Evolutionary conservation across 2,329 filamentous ascomycete genomes (phyloP).

Genomic region (Rachicladosporium sp.): DNA sequence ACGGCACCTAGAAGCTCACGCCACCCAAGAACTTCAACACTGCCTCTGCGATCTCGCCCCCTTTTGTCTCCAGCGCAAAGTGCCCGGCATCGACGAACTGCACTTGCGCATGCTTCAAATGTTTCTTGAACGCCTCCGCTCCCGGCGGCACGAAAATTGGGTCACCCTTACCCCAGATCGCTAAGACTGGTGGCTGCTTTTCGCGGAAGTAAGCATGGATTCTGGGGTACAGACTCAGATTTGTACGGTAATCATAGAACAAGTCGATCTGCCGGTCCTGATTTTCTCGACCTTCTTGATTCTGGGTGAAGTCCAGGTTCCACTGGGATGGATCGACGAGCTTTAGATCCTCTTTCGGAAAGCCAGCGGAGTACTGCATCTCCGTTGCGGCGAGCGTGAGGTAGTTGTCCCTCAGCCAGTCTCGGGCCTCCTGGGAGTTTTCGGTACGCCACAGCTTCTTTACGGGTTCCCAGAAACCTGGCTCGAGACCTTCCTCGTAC

Average conservation of each 20-base stretch:
- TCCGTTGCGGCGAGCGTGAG: constrained; percentile 29
- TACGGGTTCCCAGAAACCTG: constrained; percentile 39
- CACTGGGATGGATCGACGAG: constrained; percentile 35
- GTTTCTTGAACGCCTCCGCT: constrained; percentile 41
- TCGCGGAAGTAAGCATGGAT: constrained; percentile 45
- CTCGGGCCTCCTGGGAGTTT: constrained; percentile 21
- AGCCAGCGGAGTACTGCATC: constrained; percentile 18
- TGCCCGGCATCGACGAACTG: constrained; percentile 44
- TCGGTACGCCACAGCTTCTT: constrained; percentile 34
- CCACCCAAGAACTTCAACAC: constrained; percentile 22
- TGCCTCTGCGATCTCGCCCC: constrained; percentile 24
- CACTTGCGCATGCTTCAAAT: constrained; percentile 38
- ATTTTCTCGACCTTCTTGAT: constrained; percentile 34
- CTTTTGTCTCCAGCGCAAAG: constrained; percentile 38
- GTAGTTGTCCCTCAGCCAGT: constrained; percentile 23
- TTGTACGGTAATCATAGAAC: constrained; percentile 45
- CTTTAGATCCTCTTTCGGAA: constrained; percentile 16
- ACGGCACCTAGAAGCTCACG: too few species aligned
- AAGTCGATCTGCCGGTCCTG: constrained; percentile 44
- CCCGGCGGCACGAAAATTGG: constrained; percentile 38
- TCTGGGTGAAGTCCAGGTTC: constrained; percentile 31
- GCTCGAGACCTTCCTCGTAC: constrained; percentile 43
- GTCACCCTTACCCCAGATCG: constrained; percentile 49
- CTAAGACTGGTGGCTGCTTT: constrained; percentile 41
- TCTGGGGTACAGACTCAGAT: constrained; percentile 45